phyloP scores from a whole-genome alignment of 192 early-diverging fungal species.

The Podila horticola region DNA sequence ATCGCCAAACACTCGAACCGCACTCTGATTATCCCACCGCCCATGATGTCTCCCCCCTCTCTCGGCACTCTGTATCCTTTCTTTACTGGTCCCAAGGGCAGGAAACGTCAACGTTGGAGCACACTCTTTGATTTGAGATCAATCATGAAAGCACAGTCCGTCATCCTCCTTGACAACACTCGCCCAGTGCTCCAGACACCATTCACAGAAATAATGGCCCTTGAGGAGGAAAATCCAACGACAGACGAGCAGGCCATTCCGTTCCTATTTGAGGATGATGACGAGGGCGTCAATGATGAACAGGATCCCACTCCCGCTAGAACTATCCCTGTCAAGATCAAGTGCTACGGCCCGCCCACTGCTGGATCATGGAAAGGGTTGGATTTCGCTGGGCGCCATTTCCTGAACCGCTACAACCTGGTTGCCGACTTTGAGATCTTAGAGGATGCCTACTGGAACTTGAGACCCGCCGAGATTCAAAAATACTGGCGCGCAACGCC shows the following conservation, averaged over 20 bases:
- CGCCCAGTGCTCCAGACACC: slow-evolving; percentile 32
- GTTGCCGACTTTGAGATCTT: slow-evolving; percentile 33
- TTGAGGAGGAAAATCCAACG: slow-evolving; percentile 33
- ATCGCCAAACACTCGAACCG: slow-evolving; percentile 47
- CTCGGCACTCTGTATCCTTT: slow-evolving; percentile 15
- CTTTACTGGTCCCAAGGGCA: slow-evolving; percentile 27
- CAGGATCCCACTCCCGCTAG: neutral
- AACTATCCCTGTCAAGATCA: slow-evolving; percentile 10
- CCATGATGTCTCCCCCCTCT: slow-evolving; percentile 42
- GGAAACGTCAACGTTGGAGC: slow-evolving; percentile 41
- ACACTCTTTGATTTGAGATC: slow-evolving; percentile 26
- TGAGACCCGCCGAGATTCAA: slow-evolving; percentile 33
- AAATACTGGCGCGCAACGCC: slow-evolving; percentile 21
- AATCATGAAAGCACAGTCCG: slow-evolving; percentile 7
- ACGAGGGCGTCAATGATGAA: neutral
- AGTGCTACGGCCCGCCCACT: slow-evolving; percentile 33
- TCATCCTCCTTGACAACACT: slow-evolving; percentile 15
- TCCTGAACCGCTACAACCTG: slow-evolving; percentile 41
- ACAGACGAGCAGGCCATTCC: slow-evolving; percentile 14
- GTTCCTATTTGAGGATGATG: neutral
- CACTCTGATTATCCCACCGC: slow-evolving; percentile 36
- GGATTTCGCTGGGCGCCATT: slow-evolving; percentile 44
- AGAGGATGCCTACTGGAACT: slow-evolving; percentile 28
- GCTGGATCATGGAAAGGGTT: slow-evolving; percentile 39
- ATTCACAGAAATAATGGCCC: slow-evolving; percentile 36